These are phyloP conservation scores for Globisporangium paroecandrum DNA, from an alignment of 352 stramenopile species.

Conservation along the genomic window DNA sequence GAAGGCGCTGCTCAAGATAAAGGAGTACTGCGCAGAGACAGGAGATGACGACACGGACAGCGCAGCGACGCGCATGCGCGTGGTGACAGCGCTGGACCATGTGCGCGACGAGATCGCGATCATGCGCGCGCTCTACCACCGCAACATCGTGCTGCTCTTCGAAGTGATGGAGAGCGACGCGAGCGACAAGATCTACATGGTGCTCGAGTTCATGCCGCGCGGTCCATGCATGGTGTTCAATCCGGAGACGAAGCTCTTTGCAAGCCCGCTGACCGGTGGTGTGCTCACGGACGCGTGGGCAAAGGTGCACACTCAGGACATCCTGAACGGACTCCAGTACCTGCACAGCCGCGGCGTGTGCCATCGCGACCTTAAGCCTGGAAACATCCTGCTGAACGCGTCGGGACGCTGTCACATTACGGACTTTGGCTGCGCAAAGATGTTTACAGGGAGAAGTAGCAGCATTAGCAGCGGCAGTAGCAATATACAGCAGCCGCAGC, in stretches of 20 bases:
- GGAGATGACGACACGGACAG: conserved; percentile 10
- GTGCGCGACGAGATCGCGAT: conserved; percentile 84
- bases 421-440: conserved; percentile 86
- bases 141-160: conserved; percentile 89
- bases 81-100: conserved; percentile 77
- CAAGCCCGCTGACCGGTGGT: conserved; percentile 50
- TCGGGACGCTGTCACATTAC: conserved; percentile 75
- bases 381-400: conserved; percentile 87
- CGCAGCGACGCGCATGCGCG: conserved; percentile 43
- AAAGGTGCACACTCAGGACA: conserved; percentile 59
- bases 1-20: conserved; percentile 64
- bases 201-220: conserved; percentile 83
- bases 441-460: conserved; percentile 9
- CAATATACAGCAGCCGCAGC: neutral
- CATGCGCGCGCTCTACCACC: conserved; percentile 87
- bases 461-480: neutral
- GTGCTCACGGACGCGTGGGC: conserved; percentile 63
- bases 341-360: conserved; percentile 73
- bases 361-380: conserved; percentile 89
- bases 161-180: conserved; percentile 84
- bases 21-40: conserved; percentile 61
- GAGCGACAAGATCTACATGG: conserved; percentile 81
- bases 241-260: conserved; percentile 64
- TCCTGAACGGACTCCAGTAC: conserved; percentile 79
- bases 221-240: conserved; percentile 84